Evolutionary conservation across 352 stramenopile genomes (phyloP).

Genomic region (Pythium graminicola): DNA sequence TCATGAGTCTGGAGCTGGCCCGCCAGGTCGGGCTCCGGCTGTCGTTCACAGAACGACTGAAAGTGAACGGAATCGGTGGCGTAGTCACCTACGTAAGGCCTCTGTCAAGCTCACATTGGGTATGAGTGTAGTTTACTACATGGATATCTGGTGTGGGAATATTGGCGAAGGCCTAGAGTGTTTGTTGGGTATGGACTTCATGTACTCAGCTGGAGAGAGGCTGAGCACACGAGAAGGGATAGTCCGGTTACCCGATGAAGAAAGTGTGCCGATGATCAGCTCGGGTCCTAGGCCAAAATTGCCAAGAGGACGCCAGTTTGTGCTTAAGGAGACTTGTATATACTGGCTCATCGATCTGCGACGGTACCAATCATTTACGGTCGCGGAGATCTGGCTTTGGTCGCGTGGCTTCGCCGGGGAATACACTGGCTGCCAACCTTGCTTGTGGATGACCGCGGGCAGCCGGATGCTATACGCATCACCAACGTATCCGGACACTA

Average conservation of each 20-base stretch:
- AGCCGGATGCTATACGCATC: too few species aligned
- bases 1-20: slow-evolving; percentile 6
- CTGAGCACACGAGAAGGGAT: slow-evolving; percentile 4
- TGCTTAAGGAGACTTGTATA: not conserved
- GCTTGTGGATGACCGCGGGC: too few species aligned
- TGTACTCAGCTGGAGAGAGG: slow-evolving; percentile 18
- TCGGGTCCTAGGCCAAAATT: not conserved
- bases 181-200: slow-evolving; percentile 29
- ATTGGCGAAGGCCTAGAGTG: slow-evolving; percentile 25
- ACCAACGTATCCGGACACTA: slow-evolving; percentile 5
- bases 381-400: not conserved
- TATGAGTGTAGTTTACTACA: slow-evolving; percentile 13
- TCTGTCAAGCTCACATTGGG: slow-evolving; percentile 25
- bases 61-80: slow-evolving; percentile 8
- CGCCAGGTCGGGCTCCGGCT: not conserved
- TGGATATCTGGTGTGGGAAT: slow-evolving; percentile 23
- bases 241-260: slow-evolving; percentile 15
- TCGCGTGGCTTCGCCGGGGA: not conserved
- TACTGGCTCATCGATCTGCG: not conserved
- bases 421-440: not conserved
- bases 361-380: not conserved
- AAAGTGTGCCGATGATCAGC: not conserved
- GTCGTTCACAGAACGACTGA: not conserved
- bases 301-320: not conserved
- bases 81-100: slow-evolving; percentile 18